Percentiles rank a stretch among this genome's conserved stretches.
Conservation (phyloP, 148 eudicot genomes). For the Polygonum aviculare region DNA sequence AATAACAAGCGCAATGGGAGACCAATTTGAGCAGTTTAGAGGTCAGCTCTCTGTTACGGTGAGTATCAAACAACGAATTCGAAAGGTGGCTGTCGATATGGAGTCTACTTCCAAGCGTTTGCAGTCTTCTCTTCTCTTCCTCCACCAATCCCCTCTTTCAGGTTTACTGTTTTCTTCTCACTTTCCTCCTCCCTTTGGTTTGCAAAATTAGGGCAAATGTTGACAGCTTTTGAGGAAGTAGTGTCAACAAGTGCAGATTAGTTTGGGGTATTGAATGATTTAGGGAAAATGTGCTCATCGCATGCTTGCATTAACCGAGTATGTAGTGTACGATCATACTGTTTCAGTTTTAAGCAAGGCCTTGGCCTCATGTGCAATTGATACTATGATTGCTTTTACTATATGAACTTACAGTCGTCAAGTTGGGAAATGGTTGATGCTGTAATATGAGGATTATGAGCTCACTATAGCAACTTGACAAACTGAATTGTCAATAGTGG, state of each 20-base stretch:
- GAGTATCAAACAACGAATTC: slow-evolving; percentile 12
- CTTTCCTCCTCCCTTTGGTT: neutral
- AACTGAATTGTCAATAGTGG: neutral
- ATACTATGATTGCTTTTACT: too few species aligned
- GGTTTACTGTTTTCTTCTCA: neutral
- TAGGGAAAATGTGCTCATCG: neutral
- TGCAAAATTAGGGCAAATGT: neutral
- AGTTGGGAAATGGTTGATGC: neutral
- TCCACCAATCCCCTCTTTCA: slow-evolving; percentile 13
- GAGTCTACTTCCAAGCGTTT: slow-evolving; percentile 13
- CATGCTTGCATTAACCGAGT: neutral
- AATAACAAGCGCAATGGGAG: neutral
- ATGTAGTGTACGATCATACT: neutral
- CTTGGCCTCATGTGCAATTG: neutral
- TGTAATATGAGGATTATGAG: neutral
- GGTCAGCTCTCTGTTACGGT: neutral
- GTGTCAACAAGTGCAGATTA: too few species aligned
- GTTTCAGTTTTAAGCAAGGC: neutral
- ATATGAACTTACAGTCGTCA: neutral
- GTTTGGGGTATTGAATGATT: too few species aligned
- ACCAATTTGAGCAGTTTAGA: slow-evolving; percentile 11
- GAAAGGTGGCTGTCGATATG: slow-evolving; percentile 12
- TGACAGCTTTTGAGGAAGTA: neutral
- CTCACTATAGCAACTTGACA: neutral
- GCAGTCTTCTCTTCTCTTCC: slow-evolving; percentile 16